Percentiles rank a stretch among this genome's conserved stretches.
Evolutionary conservation across 495 filamentous ascomycete species (phyloP).

Genomic region (Aspergillus heteromorphus): DNA sequence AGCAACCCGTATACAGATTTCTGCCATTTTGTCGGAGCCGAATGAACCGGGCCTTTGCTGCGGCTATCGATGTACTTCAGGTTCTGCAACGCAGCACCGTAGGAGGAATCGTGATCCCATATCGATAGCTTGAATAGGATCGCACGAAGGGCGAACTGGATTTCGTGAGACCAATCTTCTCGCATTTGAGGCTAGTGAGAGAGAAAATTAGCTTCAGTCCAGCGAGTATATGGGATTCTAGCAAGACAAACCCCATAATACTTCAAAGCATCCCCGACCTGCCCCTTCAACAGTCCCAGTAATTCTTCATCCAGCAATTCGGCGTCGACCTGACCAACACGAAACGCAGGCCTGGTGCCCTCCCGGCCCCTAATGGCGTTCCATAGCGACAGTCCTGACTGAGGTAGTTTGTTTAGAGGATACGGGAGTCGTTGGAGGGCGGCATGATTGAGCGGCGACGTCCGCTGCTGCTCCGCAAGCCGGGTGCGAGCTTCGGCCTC

Average conservation of each 20-base stretch:
- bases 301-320: conserved; percentile 95
- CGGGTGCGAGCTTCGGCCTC: conserved; percentile 56
- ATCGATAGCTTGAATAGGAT: conserved; percentile 90
- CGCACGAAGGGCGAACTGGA: conserved; percentile 68
- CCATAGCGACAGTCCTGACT: conserved; percentile 57
- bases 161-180: conserved; percentile 84
- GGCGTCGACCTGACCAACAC: conserved; percentile 94
- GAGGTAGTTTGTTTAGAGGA: conserved; percentile 55
- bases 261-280: conserved; percentile 84
- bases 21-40: conserved; percentile 66
- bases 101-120: conserved; percentile 94
- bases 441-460: conserved; percentile 50
- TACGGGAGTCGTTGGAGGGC: conserved; percentile 56
- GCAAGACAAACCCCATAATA: conserved; percentile 62
- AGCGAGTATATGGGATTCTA: not conserved
- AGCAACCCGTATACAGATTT: conserved; percentile 78
- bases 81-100: conserved; percentile 89
- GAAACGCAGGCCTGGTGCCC: conserved; percentile 77
- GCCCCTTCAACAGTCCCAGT: conserved; percentile 73
- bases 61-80: conserved; percentile 85
- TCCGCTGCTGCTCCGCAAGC: conserved; percentile 49
- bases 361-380: conserved; percentile 67
- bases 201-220: not conserved
- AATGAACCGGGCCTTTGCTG: conserved; percentile 52
- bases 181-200: conserved; percentile 48